A percentile compares a stretch with the other conserved stretches of the same genome.
phyloP scores from a whole-genome alignment of 164 flowering plant genomes.

The Nelumbo lutea region DNA sequence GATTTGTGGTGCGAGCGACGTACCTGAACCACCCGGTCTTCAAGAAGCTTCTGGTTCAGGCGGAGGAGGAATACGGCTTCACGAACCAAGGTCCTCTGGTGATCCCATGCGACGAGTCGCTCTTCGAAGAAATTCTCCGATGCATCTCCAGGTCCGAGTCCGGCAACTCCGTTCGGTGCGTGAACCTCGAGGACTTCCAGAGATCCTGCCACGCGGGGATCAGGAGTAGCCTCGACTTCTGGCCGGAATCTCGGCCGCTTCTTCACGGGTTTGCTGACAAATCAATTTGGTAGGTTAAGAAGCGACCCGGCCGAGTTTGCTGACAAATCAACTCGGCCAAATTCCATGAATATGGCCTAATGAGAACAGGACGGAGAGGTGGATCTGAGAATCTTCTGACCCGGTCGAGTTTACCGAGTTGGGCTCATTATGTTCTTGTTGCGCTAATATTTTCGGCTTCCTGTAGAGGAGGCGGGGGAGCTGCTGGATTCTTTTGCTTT shows the following conservation, averaged over 20 bases:
- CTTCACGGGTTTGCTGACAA: conserved; percentile 29
- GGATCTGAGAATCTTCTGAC: not conserved
- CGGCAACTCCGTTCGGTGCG: conserved; percentile 25
- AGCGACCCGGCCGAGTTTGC: conserved; percentile 3
- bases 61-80: conserved; percentile 66
- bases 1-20: conserved; percentile 54
- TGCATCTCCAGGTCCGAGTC: conserved; percentile 34
- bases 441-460: too few species aligned
- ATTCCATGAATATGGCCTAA: not conserved
- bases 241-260: conserved; percentile 51
- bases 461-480: too few species aligned
- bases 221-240: conserved; percentile 26
- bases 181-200: conserved; percentile 33
- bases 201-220: conserved; percentile 31
- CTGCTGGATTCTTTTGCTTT: not conserved
- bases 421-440: not conserved
- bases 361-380: not conserved
- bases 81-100: conserved; percentile 46
- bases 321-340: not conserved
- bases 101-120: conserved; percentile 68
- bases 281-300: conserved; percentile 25
- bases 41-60: conserved; percentile 42
- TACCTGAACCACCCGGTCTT: conserved; percentile 65
- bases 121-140: conserved; percentile 51
- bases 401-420: conserved; percentile 12